These are phyloP conservation scores for Crithidia expoeki DNA, from an alignment of 208 protist species.

Conservation along the genomic window DNA sequence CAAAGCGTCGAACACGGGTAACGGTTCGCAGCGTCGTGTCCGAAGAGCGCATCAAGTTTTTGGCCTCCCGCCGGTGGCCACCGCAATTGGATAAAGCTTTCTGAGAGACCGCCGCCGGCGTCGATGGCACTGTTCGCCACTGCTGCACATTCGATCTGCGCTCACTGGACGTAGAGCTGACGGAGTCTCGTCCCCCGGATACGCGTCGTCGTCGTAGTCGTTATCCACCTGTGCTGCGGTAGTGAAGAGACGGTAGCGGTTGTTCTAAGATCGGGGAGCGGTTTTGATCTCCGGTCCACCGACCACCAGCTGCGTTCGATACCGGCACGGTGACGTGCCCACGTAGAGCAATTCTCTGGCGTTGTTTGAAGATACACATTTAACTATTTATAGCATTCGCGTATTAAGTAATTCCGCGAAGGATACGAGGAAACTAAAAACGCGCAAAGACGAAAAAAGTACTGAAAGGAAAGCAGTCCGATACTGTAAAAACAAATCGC, in stretches of 20 bases:
- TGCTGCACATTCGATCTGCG: background rate
- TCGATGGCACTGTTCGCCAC: background rate
- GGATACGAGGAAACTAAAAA: too few relatives aligned
- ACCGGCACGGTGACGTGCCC: background rate
- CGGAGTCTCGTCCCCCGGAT: background rate
- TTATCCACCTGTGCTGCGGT: background rate
- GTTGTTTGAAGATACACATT: too few relatives aligned
- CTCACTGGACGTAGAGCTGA: background rate
- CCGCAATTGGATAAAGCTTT: background rate
- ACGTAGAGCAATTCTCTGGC: background rate
- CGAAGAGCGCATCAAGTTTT: background rate
- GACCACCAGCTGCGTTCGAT: slow-evolving; percentile 1
- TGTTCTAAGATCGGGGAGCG: background rate
- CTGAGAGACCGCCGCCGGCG: slow-evolving; percentile 3
- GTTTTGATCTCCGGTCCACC: background rate
- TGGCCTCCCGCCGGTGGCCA: background rate
- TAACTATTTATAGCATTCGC: too few relatives aligned
- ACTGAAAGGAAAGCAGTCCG: too few relatives aligned
- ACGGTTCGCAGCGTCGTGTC: background rate
- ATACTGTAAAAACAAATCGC: too few relatives aligned
- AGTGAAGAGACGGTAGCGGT: background rate
- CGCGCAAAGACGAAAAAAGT: too few relatives aligned
- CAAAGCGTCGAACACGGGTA: background rate
- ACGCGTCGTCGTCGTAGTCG: background rate
- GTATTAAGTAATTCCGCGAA: too few relatives aligned